phyloP scores from a whole-genome alignment of 192 early-diverging fungal species.

The Entomortierella lignicola region DNA sequence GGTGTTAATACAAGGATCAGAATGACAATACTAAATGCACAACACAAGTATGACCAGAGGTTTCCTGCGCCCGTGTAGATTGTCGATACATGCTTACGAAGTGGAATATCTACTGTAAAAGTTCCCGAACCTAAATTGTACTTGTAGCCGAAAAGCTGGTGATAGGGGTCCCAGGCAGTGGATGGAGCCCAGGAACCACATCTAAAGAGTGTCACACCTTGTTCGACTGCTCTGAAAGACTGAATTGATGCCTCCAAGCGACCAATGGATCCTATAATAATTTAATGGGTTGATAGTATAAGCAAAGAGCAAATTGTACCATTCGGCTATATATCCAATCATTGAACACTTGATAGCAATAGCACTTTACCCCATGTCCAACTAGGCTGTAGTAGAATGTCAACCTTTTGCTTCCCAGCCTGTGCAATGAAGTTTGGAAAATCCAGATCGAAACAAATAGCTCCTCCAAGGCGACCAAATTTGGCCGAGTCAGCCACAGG shows the following conservation, averaged over 20 bases:
- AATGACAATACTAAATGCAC: conserved; percentile 18
- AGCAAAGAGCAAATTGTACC: neutral
- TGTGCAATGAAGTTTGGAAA: conserved; percentile 57
- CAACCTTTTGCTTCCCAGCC: conserved; percentile 55
- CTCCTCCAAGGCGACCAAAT: conserved; percentile 51
- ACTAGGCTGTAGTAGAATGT: conserved; percentile 59
- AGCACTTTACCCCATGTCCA: conserved; percentile 56
- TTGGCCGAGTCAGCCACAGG: conserved; percentile 47
- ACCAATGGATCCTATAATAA: conserved; percentile 52
- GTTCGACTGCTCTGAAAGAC: conserved; percentile 56
- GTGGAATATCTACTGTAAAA: conserved; percentile 38
- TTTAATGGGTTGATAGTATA: neutral
- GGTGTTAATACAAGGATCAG: conserved; percentile 24
- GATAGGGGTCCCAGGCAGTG: conserved; percentile 51
- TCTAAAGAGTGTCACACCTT: conserved; percentile 57
- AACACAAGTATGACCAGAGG: conserved; percentile 37
- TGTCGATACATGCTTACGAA: conserved; percentile 40
- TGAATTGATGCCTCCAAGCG: conserved; percentile 52
- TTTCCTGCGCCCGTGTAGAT: conserved; percentile 35
- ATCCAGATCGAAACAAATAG: conserved; percentile 63
- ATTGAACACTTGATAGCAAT: neutral
- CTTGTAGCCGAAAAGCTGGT: conserved; percentile 46
- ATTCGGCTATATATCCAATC: neutral
- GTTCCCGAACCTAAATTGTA: conserved; percentile 33
- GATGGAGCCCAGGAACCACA: conserved; percentile 59